Evolutionary conservation across 805 yeast genomes (phyloP), one percentile per base, ranked within the genome.

Genomic region (Candida tibetensis): DNA sequence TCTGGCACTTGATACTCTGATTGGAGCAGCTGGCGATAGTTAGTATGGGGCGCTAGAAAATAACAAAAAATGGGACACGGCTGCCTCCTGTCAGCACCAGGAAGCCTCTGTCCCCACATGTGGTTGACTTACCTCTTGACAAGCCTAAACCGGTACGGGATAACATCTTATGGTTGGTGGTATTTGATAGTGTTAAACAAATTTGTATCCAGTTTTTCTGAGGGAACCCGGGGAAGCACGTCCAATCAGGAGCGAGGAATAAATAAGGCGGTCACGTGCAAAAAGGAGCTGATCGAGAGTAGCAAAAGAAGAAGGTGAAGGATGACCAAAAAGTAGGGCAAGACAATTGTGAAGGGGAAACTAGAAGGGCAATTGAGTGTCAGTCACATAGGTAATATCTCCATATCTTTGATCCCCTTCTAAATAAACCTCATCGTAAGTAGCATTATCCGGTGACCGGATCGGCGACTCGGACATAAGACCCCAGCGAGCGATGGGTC

Each of bases 111-210:
- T 29, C 19, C 16, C 22, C 28, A 15, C 19, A 16, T 15, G 25
- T 22, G 8, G 26, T 32, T 42, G 48, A 46, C 49, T 17, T 54
- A 57, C 62, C 53, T 55, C 52, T 60, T 32, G 48, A 36, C 35
- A 55, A 52, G 21, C 62, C 58, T 46, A 61, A 56, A 32, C 67
- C 64, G 42, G 57, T 43, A 50, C 69, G 65, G 33, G 63, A 44
- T 41, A 62, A 47, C 68, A 63, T 60, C 21, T 23, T 51, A 33
- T 30, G 34, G 26, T n/a, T 27, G 30, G n/a, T 36, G 12, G 28
- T 26, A 21, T 30, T 17, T 15, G n/a, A 15, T 35, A 17, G 29
- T 39, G 17, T 27, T 22, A 19, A 14, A 25, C 21, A 37, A 28
- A 17, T 31, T 37, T 28, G 25, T 21, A 7, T 21, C 10, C 10